Base-by-base conservation (phyloP, 2,329 filamentous ascomycete species). In the Monilinia aucupariae region DNA sequence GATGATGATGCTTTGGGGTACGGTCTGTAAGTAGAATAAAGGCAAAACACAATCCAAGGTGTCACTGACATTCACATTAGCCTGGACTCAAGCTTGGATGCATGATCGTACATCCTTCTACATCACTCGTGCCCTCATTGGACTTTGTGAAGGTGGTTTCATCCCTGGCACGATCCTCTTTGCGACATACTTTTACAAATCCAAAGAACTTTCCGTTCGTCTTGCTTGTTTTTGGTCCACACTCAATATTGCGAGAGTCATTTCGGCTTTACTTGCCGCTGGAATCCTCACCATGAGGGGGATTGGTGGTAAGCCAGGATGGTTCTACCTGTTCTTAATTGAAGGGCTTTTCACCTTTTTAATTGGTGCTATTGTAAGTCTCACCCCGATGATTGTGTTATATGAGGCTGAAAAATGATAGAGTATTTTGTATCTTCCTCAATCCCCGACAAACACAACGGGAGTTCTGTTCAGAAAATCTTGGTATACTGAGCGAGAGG, bases 181-280 rank as follows among this genome's bases (percentile, higher is more conserved):
- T 70, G 77, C 89, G 1, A 85, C 81, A 34, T 90, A 90, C 72
- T 91, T 86, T 75, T 91, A 90, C 74, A 90, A 82, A 13, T 82
- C 84, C 2, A 80, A 79, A 64, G 82, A 89, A 73, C 78, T 90
- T 1, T 86, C 87, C 0, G 79, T 82, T 45, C 80, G 88, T 0
- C 76, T 90, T 30, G 83, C 82, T 59, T 88, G 81, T 75, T 90
- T 89, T 74, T 90, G 87, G 88, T 81, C 69, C 1, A 78, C 83
- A 1, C 85, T 84, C 59, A 76, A 78, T 50, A 73, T 75, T 6
- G 79, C 80, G 0, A 75, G 80, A 47, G 82, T 85, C 45, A 74
- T 81, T 4, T 79, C 80, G 1, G 81, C 82, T 1, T 84, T 85
- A 66, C 72, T 84, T 15, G 82, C 82, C 5, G 83, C 80, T 61